phyloP scores from a whole-genome alignment of 352 stramenopile genomes.

The Nothophytophthora sp. region DNA sequence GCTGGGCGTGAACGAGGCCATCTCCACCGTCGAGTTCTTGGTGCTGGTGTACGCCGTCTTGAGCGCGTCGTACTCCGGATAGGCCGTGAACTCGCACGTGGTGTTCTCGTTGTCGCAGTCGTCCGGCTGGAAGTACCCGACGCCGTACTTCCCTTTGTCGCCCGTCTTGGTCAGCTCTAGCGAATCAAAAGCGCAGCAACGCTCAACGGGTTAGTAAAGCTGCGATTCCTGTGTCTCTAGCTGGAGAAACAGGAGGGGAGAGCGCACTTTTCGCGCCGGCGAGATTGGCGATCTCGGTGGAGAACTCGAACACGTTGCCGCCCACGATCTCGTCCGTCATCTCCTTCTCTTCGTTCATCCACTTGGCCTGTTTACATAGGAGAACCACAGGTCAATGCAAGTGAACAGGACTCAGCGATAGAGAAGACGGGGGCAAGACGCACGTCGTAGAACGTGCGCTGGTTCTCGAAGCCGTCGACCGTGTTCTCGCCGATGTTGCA shows the following conservation, averaged over 20 bases:
- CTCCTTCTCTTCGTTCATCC: conserved; percentile 81
- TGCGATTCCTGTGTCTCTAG: not conserved
- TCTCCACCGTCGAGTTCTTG: conserved; percentile 44
- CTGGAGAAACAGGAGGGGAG: too few relatives aligned
- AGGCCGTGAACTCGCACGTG: conserved; percentile 51
- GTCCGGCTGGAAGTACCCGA: conserved; percentile 69
- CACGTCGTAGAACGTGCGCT: conserved; percentile 70
- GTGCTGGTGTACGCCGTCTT: conserved; percentile 49
- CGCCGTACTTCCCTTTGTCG: conserved; percentile 56
- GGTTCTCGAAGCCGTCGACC: conserved; percentile 59
- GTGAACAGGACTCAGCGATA: conserved; percentile 1
- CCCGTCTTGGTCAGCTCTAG: conserved; percentile 40
- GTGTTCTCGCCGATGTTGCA: conserved; percentile 68
- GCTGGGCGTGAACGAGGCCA: conserved; percentile 34
- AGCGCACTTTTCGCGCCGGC: conserved; percentile 37
- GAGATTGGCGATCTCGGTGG: conserved; percentile 70
- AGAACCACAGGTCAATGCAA: not conserved
- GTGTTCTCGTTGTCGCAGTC: conserved; percentile 54
- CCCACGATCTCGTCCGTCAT: conserved; percentile 77
- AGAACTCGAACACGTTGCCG: conserved; percentile 83
- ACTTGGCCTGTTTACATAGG: conserved; percentile 51
- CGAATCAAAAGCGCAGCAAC: not conserved
- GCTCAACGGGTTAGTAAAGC: not conserved
- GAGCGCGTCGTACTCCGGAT: conserved; percentile 62
- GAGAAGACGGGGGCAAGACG: conserved; percentile 1